Percentiles rank a stretch among this genome's conserved stretches.
These are phyloP conservation scores for Boletus bicolor DNA, from an alignment of 768 basidiomycete species.

Conservation along the genomic window DNA sequence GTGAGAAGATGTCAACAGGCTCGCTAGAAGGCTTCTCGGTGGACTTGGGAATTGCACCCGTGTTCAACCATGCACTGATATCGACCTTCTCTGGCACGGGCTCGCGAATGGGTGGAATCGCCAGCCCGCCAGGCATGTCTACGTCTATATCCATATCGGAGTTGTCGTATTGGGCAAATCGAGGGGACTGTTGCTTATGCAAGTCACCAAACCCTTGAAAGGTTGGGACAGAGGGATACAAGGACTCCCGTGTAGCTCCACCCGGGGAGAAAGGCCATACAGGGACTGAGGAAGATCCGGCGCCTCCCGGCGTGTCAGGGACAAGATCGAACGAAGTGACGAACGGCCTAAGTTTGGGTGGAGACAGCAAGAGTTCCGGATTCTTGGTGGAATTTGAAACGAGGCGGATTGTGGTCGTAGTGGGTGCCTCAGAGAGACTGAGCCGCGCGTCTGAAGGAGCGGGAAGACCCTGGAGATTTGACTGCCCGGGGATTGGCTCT, in stretches of 20 bases:
- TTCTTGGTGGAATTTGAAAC: constrained; percentile 31
- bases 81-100: constrained; percentile 21
- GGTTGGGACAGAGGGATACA: constrained; percentile 40
- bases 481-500: constrained; percentile 58
- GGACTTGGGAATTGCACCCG: constrained; percentile 25
- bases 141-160: constrained; percentile 35
- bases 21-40: constrained; percentile 32
- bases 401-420: constrained; percentile 49
- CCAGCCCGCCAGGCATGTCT: constrained; percentile 37
- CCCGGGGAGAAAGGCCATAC: constrained; percentile 43
- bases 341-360: constrained; percentile 66
- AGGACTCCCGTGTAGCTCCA: constrained; percentile 19
- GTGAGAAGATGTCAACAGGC: constrained; percentile 41
- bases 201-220: constrained; percentile 33
- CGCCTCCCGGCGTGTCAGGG: constrained; percentile 48
- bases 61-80: constrained; percentile 13
- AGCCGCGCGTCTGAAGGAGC: constrained; percentile 59
- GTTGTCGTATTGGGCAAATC: constrained; percentile 18
- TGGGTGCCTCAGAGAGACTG: constrained; percentile 49
- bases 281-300: constrained; percentile 19
- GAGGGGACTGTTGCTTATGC: constrained; percentile 13
- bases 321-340: constrained; percentile 66
- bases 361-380: constrained; percentile 33
- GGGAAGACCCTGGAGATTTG: constrained; percentile 55
- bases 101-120: constrained; percentile 14